Base-by-base conservation (phyloP, 495 filamentous ascomycete species). In the Terfezia claveryi region DNA sequence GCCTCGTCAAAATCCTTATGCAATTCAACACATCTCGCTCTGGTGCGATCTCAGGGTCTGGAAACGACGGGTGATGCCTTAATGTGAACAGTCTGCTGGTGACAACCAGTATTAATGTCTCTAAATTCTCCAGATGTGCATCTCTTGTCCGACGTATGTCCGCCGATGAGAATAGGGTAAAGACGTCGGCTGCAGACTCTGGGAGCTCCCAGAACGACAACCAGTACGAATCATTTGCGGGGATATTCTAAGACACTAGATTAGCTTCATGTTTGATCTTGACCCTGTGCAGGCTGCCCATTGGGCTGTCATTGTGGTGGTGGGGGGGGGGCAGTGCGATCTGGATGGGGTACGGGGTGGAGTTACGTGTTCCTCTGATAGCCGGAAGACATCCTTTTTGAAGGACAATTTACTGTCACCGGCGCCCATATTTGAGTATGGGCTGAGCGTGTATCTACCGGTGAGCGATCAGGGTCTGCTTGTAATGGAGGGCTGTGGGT, bases 331-430 rank as follows among this genome's bases (percentile, higher is more conserved):
- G 23, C 10, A n/a, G 6, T 44, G 23, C 46, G 36, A 23, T 11
- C 49, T 38, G 37, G 38, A 16, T 14, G 49, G 23, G 32, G 46
- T 16, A 50, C n/a, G 14, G 14, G 53, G n/a, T 41, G 38, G 38
- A 51, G 32, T 55, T 65, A 66, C 63, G 53, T 64, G 78, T 67
- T 91, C 80, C 67, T 94, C 88, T 16, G 87, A 92, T 54, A 99
- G 80, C 65, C 82, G 80, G 73, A 99, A 99, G 73, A 99, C 94
- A 67, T 88, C 91, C 69, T 94, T 83, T 70, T 96, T 99, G 78
- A 99, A 96, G 63, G 87, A 85, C 63, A 95, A 81, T 78, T 99
- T 99, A 59, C 89, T 95, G 73, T 99, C 92, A 68, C 91, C 94
- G 64, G 91, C 91, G 67, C 91, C 91, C 91, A 99, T 99, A 14